Evolutionary conservation across 768 basidiomycete genomes (phyloP), one percentile per base, ranked within the genome.

Genomic region (Psilocybe sp.): DNA sequence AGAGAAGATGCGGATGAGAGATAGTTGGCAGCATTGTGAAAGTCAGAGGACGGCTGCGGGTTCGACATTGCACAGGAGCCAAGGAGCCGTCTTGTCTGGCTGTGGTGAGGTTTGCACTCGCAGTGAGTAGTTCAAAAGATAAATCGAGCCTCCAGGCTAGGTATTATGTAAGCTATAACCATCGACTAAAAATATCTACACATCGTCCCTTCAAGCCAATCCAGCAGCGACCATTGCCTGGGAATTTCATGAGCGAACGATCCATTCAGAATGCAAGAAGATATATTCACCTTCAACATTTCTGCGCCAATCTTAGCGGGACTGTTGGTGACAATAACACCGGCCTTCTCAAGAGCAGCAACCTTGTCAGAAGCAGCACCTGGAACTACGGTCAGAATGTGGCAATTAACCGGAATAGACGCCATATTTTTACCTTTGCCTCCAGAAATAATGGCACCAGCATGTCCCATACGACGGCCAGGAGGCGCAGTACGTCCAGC

Each of bases 401-500:
- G 11, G 45, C 34, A 32, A 35, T 15, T 23, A 18, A 15, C 15
- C 2, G 19, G 9, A 14, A 37, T 15, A 15, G 12, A 6, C 44
- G 13, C 15, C 6, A 31, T 3, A 34, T 18, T 11, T 74, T 60
- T 46, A 81, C 95, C 97, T 77, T 98, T 99, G 39, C 97, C 97
- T 54, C 97, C 97, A 46, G 91, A 85, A 54, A 98, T 98, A 68
- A 98, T 98, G 54, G 97, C 97, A 58, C 97, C 97, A 50, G 95
- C 94, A 64, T 98, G 94, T 41, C 95, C 93, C 95, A 98, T 99
- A 59, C 97, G 87, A 62, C 97, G 79, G 36, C 97, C 97, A 35
- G 97, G 97, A 46, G 97, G 97, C 38, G 97, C 97, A 49, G 97
- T 98, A 51, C 91, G 87, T 44, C 97, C 97, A 49, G 97, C 97